phyloP scores from a whole-genome alignment of 2,329 filamentous ascomycete species.

The Fusarium aywerte region DNA sequence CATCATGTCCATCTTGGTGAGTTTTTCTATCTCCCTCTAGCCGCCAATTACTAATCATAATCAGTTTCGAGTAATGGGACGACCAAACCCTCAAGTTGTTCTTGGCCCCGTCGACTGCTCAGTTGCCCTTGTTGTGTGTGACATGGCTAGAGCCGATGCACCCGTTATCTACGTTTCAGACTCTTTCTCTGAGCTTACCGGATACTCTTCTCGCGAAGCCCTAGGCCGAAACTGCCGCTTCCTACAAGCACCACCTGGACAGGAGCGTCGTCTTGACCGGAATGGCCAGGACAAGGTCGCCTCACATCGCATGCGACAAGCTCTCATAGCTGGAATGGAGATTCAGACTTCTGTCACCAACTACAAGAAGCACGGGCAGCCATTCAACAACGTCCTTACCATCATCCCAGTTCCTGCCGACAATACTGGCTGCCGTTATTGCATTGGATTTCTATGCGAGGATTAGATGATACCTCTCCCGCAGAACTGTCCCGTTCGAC shows the following conservation, averaged over 20 bases:
- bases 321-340: slow-evolving; percentile 59
- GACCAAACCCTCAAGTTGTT: slow-evolving; percentile 79
- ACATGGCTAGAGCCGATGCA: slow-evolving; percentile 76
- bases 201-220: slow-evolving; percentile 79
- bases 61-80: slow-evolving; percentile 70
- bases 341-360: slow-evolving; percentile 72
- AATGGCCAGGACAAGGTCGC: slow-evolving; percentile 58
- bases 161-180: slow-evolving; percentile 89
- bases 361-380: slow-evolving; percentile 81
- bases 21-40: not conserved
- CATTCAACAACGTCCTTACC: slow-evolving; percentile 84
- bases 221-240: slow-evolving; percentile 86
- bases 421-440: slow-evolving; percentile 72
- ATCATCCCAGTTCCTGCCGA: slow-evolving; percentile 83
- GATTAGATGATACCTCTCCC: slow-evolving; percentile 44
- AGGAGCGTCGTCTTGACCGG: slow-evolving; percentile 16
- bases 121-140: slow-evolving; percentile 84
- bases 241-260: slow-evolving; percentile 77
- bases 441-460: slow-evolving; percentile 84
- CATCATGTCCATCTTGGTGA: slow-evolving; percentile 65
- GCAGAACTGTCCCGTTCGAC: not conserved
- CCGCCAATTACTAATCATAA: slow-evolving; percentile 19
- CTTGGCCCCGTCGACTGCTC: slow-evolving; percentile 86
- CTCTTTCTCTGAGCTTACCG: slow-evolving; percentile 80
- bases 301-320: slow-evolving; percentile 63